Percentiles rank a stretch among this genome's conserved stretches.
Evolutionary conservation across 2,329 filamentous ascomycete species (phyloP).

Genomic region (Venturia aucupariae): DNA sequence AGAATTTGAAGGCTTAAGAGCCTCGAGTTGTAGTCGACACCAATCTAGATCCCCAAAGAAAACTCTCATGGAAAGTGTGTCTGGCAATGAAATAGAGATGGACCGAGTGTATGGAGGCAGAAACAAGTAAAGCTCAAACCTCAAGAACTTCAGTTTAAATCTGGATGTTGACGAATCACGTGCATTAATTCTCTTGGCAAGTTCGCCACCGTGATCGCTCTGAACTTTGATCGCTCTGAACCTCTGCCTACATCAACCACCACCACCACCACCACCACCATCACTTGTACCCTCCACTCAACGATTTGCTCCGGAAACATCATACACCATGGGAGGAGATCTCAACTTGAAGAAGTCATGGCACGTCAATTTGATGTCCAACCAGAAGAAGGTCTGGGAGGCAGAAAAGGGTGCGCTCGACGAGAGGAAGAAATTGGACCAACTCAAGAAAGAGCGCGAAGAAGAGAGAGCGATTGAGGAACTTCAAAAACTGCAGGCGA

Average conservation of each 20-base stretch:
- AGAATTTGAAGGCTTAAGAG: too few species aligned
- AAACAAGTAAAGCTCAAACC: too few species aligned
- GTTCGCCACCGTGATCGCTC: not conserved
- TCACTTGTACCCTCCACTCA: not conserved
- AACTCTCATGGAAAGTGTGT: too few species aligned
- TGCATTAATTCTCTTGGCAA: not conserved
- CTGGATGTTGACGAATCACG: too few species aligned
- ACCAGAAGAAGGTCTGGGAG: constrained; percentile 83
- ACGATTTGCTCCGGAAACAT: not conserved
- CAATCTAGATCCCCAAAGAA: too few species aligned
- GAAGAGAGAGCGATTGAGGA: constrained; percentile 91
- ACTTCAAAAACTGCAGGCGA: constrained; percentile 80
- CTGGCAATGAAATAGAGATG: too few species aligned
- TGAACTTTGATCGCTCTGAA: not conserved
- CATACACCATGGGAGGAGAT: constrained; percentile 65
- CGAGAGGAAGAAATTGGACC: constrained; percentile 88
- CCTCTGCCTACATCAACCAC: not conserved
- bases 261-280: not conserved
- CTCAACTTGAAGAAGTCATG: constrained; percentile 89
- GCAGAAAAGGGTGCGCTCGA: constrained; percentile 88
- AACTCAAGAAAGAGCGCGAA: constrained; percentile 83
- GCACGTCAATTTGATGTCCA: constrained; percentile 83
- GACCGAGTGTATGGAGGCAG: too few species aligned
- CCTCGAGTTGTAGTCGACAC: too few species aligned
- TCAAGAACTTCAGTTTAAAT: too few species aligned